Evolutionary conservation across 2,329 filamentous ascomycete genomes (phyloP), one percentile per base, ranked within the genome.

Genomic region (Verticillium longisporum): DNA sequence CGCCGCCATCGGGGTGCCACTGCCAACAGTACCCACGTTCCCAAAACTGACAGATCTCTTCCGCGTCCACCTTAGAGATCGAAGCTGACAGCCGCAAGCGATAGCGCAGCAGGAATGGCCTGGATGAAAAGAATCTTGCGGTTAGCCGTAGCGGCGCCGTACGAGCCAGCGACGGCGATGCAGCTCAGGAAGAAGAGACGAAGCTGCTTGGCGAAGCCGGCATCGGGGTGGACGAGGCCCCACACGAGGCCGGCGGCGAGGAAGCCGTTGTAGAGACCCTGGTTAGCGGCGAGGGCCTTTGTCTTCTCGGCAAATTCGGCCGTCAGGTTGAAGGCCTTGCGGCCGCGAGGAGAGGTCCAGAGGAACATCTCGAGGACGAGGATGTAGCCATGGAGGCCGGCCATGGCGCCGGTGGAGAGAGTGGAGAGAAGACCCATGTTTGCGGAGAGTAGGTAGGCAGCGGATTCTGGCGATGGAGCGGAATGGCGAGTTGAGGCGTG

Each of bases 211-310:
- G 72, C 74, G 61, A 83, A 76, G 41, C 70, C 74, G 7, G 70
- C 60, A 6, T 73, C 72, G 1, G 80, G 78, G 65, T 82, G 79
- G 3, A 71, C n/a, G n/a, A 81, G 63, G 3, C 76, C 74, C 80
- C 80, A 83, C 32, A 71, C 61, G 1, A 83, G 68, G 0, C 80
- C 80, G 1, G 79, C 79, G 3, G 79, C 76, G n/a, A 83, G 71
- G 60, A 83, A 81, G 53, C 80, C 80, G 66, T 83, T 83, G 71
- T 83, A 83, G 6, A 83, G 72, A 26, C 80, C 80, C 66, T 82
- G 80, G 68, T 82, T 83, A 59, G 77, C 77, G 56, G 78, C 80
- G 38, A 83, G 70, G 4, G 71, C 66, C 63, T 74, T 75, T 3
- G 78, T 80, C 68, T 79, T 66, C 45, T 75, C 68, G 6, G 80